A percentile compares a stretch with the other conserved stretches of the same genome.
Conservation (phyloP, 2,329 filamentous ascomycete genomes). For the Arachnomyces sp. region DNA sequence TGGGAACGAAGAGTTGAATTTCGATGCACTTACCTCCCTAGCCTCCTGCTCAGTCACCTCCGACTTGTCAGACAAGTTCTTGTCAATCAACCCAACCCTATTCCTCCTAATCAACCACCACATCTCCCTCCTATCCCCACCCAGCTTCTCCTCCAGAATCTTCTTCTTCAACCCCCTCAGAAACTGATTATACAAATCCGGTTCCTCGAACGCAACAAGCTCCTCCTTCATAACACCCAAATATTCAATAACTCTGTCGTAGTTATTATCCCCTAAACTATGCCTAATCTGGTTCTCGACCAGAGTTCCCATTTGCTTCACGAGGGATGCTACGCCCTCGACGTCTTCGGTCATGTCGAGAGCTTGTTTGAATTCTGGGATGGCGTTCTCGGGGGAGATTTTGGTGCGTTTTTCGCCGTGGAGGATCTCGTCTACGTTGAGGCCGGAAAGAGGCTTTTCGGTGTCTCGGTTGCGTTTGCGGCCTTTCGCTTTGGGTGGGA, state of each 20-base stretch:
- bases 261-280: slow-evolving; percentile 67
- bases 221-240: slow-evolving; percentile 71
- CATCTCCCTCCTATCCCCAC: slow-evolving; percentile 70
- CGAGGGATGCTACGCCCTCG: slow-evolving; percentile 55
- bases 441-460: slow-evolving; percentile 77
- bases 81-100: slow-evolving; percentile 65
- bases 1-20: neutral
- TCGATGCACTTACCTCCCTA: slow-evolving; percentile 37
- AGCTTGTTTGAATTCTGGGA: slow-evolving; percentile 83
- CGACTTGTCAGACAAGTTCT: slow-evolving; percentile 53
- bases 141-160: slow-evolving; percentile 59
- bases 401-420: slow-evolving; percentile 44
- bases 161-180: slow-evolving; percentile 62
- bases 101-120: slow-evolving; percentile 66
- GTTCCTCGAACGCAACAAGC: slow-evolving; percentile 65
- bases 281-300: slow-evolving; percentile 60
- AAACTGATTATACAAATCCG: slow-evolving; percentile 67
- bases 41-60: slow-evolving; percentile 63
- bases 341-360: slow-evolving; percentile 55
- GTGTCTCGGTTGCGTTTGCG: slow-evolving; percentile 58
- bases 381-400: slow-evolving; percentile 63
- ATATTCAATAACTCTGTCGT: slow-evolving; percentile 65
- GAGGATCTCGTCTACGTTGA: slow-evolving; percentile 79
- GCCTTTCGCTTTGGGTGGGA: slow-evolving; percentile 70
- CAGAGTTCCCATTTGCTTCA: slow-evolving; percentile 65